These are phyloP conservation scores for Torrubiellomyces zombiae DNA, from an alignment of 2,329 filamentous ascomycete species.

Conservation along the genomic window DNA sequence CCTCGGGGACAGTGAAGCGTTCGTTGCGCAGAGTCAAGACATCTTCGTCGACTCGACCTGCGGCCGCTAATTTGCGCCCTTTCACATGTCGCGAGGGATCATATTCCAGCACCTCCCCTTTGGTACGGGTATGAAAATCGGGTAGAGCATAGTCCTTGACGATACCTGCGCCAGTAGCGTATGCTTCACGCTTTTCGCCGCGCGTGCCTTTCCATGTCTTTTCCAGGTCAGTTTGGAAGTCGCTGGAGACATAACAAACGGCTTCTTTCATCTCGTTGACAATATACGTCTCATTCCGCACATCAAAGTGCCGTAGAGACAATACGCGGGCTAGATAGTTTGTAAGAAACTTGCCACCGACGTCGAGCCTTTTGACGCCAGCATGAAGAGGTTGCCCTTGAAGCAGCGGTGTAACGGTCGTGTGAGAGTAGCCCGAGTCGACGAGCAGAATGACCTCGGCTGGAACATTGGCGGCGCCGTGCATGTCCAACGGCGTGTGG, in stretches of 20 bases:
- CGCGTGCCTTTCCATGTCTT: constrained; percentile 65
- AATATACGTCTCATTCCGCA: constrained; percentile 84
- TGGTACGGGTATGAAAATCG: constrained; percentile 44
- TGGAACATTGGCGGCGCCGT: constrained; percentile 28
- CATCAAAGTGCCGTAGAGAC: constrained; percentile 83
- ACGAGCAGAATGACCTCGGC: constrained; percentile 75
- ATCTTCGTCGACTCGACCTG: constrained; percentile 45
- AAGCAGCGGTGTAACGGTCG: constrained; percentile 75
- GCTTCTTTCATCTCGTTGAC: constrained; percentile 94
- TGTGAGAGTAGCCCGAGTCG: constrained; percentile 86
- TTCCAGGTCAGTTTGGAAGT: constrained; percentile 68
- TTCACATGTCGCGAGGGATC: constrained; percentile 48
- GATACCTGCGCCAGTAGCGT: constrained; percentile 38
- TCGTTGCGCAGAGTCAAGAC: constrained; percentile 80
- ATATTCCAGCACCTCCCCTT: constrained; percentile 62
- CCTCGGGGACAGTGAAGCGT: constrained; percentile 75
- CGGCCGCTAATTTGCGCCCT: constrained; percentile 26
- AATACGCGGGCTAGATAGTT: constrained; percentile 84
- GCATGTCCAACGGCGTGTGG: constrained; percentile 35
- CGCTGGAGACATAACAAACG: constrained; percentile 63
- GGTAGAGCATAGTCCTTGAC: constrained; percentile 87
- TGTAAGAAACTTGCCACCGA: constrained; percentile 84
- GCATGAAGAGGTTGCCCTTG: constrained; percentile 65
- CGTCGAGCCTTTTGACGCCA: constrained; percentile 68
- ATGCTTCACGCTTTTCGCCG: constrained; percentile 35